Percentiles rank a stretch among this genome's conserved stretches.
These are phyloP conservation scores for Breynia disticha DNA, from an alignment of 441 rosid species.

Conservation along the genomic window DNA sequence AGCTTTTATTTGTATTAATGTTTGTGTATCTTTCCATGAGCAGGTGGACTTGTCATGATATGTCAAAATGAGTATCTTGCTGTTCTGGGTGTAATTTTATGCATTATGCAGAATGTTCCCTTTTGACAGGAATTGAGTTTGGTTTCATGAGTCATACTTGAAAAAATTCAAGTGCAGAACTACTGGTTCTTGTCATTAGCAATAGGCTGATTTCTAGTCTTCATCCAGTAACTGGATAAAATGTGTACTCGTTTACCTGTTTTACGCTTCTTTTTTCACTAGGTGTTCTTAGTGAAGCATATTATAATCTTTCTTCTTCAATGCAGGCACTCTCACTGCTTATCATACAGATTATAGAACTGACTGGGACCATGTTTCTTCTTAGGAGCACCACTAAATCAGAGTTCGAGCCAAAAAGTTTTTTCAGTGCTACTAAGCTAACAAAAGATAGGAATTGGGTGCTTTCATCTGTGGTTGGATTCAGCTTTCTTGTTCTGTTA, in stretches of 20 bases:
- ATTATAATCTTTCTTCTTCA: slow-evolving; percentile 4
- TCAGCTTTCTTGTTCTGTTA: slow-evolving; percentile 36
- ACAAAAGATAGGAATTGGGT: slow-evolving; percentile 42
- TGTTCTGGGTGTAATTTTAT: no score
- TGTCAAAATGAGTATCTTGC: no score
- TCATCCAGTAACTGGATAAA: no score
- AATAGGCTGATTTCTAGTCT: no score
- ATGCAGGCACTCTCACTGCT: slow-evolving; percentile 57
- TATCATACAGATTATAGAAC: slow-evolving; percentile 41
- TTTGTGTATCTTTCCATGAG: no score
- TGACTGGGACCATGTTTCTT: slow-evolving; percentile 37
- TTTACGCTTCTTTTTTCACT: not conserved
- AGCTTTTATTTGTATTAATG: no score
- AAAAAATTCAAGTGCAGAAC: no score
- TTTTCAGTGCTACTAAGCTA: slow-evolving; percentile 25
- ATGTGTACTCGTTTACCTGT: not conserved
- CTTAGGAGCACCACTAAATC: slow-evolving; percentile 41
- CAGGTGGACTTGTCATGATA: no score
- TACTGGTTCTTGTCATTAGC: no score
- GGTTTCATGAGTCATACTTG: no score
- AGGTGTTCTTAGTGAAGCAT: slow-evolving; percentile 1
- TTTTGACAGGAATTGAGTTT: no score
- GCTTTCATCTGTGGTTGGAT: slow-evolving; percentile 51
- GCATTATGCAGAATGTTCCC: no score
- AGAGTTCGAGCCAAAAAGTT: slow-evolving; percentile 25